Conservation (phyloP, 2,329 filamentous ascomycete species). For the Samsoniella hepiali region DNA sequence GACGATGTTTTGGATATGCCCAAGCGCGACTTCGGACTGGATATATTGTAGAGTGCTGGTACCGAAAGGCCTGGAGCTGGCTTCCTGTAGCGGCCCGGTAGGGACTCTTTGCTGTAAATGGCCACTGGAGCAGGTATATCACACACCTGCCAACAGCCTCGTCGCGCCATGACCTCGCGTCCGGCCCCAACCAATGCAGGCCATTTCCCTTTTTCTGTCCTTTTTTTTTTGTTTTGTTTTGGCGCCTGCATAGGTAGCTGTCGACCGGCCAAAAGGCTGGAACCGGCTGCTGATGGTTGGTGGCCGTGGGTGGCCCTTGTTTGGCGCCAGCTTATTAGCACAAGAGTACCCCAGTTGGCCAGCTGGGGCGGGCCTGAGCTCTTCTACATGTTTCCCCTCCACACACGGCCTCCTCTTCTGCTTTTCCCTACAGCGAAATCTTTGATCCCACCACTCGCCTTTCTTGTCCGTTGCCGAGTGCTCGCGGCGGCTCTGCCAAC, state of each 20-base stretch:
- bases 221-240: background rate
- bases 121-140: background rate
- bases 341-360: conserved; percentile 2
- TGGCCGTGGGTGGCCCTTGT: background rate
- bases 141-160: background rate
- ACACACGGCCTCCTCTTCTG: conserved; percentile 4
- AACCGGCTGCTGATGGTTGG: background rate
- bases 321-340: conserved; percentile 9
- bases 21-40: background rate
- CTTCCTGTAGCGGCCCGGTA: too few species aligned
- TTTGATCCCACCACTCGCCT: background rate
- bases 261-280: background rate
- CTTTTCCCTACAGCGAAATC: background rate
- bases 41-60: background rate
- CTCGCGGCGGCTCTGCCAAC: background rate
- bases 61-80: too few species aligned
- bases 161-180: background rate
- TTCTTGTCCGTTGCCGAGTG: background rate
- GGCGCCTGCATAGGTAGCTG: background rate
- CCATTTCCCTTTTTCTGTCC: background rate
- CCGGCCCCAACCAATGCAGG: background rate
- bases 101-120: background rate
- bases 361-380: conserved; percentile 7
- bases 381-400: conserved; percentile 6
- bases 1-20: conserved; percentile 2